Base-by-base conservation (phyloP, 2,329 filamentous ascomycete genomes). In the Alternaria panax region DNA sequence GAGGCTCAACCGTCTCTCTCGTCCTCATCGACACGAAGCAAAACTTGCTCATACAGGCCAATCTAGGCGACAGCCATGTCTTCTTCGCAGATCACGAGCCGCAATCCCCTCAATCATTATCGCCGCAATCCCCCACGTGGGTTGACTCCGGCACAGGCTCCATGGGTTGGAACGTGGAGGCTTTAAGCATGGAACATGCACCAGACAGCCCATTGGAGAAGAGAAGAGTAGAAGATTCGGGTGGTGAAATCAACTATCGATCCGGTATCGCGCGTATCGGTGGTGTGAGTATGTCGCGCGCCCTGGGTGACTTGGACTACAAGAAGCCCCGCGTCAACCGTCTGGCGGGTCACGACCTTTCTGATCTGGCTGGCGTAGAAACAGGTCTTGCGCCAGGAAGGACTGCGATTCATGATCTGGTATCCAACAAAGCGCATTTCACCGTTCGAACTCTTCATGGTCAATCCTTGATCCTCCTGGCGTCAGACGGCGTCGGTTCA, bases 251-350 rank as follows among this genome's bases (percentile, higher is more conserved):
- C 12, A 72, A 68, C 11, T 70, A 66, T 20, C 54, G 55, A 30
- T 68, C 69, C 5, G 69, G 69, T 4, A 64, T 64, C 14, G 58
- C 69, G 0, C 59, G 69, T 18, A 63, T 72, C 43, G 69, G 69
- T n/a, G 69, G 60, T 22, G 68, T 72, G 20, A 67, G 59, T n/a
- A 72, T 72, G 69, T 64, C 68, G 28, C 65, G 69, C 7, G 68
- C 69, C 0, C 53, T 72, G 1, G 69, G 69, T 25, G 69, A 72
- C 27, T 50, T 65, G 24, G 63, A 72, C 22, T 61, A 69, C 51
- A 72, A 72, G 51, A 59, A 65, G 11, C 69, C 69, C 0, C 65
- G 66, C 25, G 67, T 72, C 7, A 72, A 72, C 36, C 64, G 67
- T 3, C 63, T 72, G 8, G 68, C 69, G 14, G 66, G 55, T 20